Conservation (phyloP, 495 filamentous ascomycete species). For the Hyaloscypha hepaticicola region DNA sequence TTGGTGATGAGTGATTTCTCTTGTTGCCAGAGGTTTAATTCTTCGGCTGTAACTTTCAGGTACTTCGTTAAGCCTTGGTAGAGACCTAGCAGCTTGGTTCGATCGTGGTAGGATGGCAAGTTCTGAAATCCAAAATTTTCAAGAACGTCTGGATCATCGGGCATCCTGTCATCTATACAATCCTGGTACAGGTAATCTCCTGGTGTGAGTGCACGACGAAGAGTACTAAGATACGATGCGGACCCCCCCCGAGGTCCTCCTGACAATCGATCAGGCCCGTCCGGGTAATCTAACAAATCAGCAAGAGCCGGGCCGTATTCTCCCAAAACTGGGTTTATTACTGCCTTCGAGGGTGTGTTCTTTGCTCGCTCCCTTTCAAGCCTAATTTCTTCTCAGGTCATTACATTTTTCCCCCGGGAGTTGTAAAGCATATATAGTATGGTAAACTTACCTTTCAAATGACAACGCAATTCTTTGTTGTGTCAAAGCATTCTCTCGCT, state of each 20-base stretch:
- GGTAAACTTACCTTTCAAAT: neutral
- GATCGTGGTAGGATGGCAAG: slow-evolving; percentile 19
- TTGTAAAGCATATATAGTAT: too few species aligned
- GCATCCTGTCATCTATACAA: slow-evolving; percentile 30
- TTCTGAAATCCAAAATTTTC: slow-evolving; percentile 35
- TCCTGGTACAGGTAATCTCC: slow-evolving; percentile 35
- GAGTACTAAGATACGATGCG: neutral
- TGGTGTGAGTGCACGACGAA: slow-evolving; percentile 31
- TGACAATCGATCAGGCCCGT: neutral
- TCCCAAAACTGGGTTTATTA: too few species aligned
- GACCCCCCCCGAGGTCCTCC: neutral
- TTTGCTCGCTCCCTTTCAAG: too few species aligned
- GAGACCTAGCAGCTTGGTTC: slow-evolving; percentile 29
- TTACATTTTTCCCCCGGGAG: too few species aligned
- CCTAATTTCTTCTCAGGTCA: too few species aligned
- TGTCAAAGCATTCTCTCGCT: too few species aligned
- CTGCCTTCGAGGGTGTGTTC: too few species aligned
- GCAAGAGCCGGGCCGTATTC: too few species aligned
- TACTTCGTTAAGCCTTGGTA: slow-evolving; percentile 31
- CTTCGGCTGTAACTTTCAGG: slow-evolving; percentile 29
- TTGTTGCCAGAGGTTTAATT: slow-evolving; percentile 32
- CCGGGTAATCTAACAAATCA: too few species aligned
- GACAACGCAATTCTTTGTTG: neutral
- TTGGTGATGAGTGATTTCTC: slow-evolving; percentile 31
- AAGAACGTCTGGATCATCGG: slow-evolving; percentile 34